Evolutionary conservation across 345 rosid species (phyloP).

Genomic region (Heritiera littoralis): DNA sequence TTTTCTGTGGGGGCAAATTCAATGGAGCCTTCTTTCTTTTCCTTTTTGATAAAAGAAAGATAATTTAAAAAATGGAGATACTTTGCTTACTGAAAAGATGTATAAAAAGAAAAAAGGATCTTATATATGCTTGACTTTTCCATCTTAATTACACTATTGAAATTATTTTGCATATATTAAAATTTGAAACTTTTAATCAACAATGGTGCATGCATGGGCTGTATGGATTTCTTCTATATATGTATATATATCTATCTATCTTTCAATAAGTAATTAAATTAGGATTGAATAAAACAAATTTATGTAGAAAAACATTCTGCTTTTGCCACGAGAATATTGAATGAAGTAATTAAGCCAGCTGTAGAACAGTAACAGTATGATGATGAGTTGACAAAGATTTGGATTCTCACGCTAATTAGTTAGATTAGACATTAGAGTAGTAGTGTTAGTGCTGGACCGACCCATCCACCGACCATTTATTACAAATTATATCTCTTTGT

Average conservation of each 20-base stretch:
- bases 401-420: slow-evolving; percentile 34
- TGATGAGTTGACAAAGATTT: slow-evolving; percentile 20
- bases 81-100: not conserved
- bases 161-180: not conserved
- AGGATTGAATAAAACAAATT: too few species aligned
- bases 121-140: not conserved
- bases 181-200: too few species aligned
- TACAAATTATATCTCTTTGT: slow-evolving; percentile 11
- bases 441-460: slow-evolving; percentile 3
- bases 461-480: slow-evolving; percentile 33
- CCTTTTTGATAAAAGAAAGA: not conserved
- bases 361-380: not conserved
- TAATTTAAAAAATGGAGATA: not conserved
- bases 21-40: not conserved
- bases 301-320: not conserved
- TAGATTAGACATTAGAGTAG: too few species aligned
- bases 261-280: not conserved
- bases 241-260: too few species aligned
- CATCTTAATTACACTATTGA: not conserved
- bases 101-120: not conserved
- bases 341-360: slow-evolving; percentile 16
- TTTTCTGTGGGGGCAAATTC: not conserved
- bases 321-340: not conserved
- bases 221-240: not conserved
- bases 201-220: too few species aligned